Percentiles rank a stretch among this genome's conserved stretches.
Evolutionary conservation across 139 green algal species (phyloP).

Genomic region (Chlamydomonas sphaeroides): DNA sequence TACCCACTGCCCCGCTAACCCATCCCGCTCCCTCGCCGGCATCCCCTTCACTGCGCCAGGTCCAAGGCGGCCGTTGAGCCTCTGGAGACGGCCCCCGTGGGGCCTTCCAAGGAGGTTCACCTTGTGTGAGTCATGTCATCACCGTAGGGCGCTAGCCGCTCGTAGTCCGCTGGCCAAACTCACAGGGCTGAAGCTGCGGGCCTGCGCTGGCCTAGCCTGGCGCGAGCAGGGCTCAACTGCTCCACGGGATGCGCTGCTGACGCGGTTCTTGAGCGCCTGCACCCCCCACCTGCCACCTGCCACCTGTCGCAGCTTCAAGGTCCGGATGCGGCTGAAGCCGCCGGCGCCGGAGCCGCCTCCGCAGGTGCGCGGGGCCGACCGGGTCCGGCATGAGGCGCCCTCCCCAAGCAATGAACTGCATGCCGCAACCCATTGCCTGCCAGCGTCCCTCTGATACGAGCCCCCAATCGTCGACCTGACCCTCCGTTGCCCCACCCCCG

Average conservation of each 20-base stretch:
- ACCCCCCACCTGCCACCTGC: no score
- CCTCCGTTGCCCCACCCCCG: not conserved
- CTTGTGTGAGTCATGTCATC: constrained; percentile 7
- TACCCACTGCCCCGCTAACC: no score
- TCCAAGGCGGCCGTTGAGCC: no score
- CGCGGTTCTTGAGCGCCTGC: not conserved
- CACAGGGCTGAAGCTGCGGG: not conserved
- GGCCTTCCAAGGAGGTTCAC: constrained; percentile 20
- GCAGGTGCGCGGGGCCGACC: not conserved
- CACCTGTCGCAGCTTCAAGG: not conserved
- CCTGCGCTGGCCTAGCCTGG: not conserved
- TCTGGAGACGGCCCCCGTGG: not conserved
- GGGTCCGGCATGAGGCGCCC: not conserved
- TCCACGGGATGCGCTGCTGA: not conserved
- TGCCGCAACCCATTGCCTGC: not conserved
- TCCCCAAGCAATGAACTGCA: not conserved
- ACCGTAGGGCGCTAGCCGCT: not conserved
- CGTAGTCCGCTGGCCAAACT: not conserved
- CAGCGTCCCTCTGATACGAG: no score
- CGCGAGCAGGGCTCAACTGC: not conserved
- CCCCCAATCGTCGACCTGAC: no score
- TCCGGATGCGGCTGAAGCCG: constrained; percentile 15
- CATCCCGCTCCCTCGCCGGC: no score
- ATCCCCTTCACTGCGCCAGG: no score
- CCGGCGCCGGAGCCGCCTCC: constrained; percentile 17